These are phyloP conservation scores for Fusarium tupiense DNA, from an alignment of 2,329 filamentous ascomycete genomes.

Conservation along the genomic window DNA sequence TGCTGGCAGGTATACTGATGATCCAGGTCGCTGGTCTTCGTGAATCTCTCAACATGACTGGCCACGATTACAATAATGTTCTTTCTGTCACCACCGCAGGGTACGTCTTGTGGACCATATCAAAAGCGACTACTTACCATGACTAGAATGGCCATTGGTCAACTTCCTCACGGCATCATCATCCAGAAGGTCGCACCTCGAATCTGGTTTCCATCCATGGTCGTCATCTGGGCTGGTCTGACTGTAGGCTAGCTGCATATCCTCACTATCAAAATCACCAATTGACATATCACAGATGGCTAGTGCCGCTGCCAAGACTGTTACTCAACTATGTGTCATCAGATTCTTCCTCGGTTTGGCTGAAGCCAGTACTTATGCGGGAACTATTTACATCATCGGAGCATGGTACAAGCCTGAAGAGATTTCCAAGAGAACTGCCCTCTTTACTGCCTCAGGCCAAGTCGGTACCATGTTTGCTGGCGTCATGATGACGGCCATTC, in stretches of 20 bases:
- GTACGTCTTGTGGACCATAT: conserved; percentile 10
- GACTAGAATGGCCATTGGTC: conserved; percentile 56
- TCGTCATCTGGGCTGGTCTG: conserved; percentile 67
- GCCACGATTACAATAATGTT: conserved; percentile 49
- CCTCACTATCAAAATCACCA: fast-evolving
- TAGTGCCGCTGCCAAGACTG: conserved; percentile 45
- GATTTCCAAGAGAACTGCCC: conserved; percentile 66
- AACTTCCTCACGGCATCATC: conserved; percentile 66
- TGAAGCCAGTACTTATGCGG: conserved; percentile 44
- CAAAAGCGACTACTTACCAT: background rate
- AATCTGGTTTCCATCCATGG: conserved; percentile 68
- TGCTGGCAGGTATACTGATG: fast-evolving
- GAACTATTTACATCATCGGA: conserved; percentile 50
- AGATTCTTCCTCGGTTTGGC: conserved; percentile 44
- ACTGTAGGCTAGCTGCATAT: conserved; percentile 53
- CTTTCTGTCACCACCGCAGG: conserved; percentile 41
- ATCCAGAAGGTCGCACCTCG: conserved; percentile 68
- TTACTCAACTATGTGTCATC: conserved; percentile 42
- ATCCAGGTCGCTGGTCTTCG: conserved; percentile 53
- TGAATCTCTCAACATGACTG: conserved; percentile 55
- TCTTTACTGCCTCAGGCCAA: conserved; percentile 67
- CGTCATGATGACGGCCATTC: conserved; percentile 62
- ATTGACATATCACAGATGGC: conserved; percentile 32
- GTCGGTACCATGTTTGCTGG: conserved; percentile 68
- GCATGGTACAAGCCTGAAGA: conserved; percentile 66